Conservation (phyloP, 2,329 filamentous ascomycete species). For the Penicillium psychrosexuale region DNA sequence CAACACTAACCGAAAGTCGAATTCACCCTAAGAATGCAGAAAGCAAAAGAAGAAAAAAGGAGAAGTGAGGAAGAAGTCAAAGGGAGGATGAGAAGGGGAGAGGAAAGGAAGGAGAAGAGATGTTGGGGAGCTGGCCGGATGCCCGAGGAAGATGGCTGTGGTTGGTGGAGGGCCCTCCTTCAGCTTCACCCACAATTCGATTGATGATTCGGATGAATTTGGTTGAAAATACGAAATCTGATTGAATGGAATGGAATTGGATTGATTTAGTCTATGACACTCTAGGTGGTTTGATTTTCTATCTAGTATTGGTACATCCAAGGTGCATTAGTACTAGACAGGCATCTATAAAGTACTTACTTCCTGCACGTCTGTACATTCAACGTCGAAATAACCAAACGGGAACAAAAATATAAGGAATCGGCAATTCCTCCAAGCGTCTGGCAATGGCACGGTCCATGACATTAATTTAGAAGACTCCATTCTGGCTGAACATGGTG, state of each 20-base stretch:
- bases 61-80: conserved; percentile 23
- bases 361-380: not conserved
- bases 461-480: not conserved
- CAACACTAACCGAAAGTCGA: conserved; percentile 11
- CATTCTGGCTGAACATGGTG: not conserved
- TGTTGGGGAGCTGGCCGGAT: conserved; percentile 22
- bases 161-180: conserved; percentile 23
- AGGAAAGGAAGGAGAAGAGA: conserved; percentile 21
- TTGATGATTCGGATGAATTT: conserved; percentile 11
- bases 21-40: conserved; percentile 13
- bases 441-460: conserved; percentile 16
- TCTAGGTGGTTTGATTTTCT: not conserved
- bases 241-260: not conserved
- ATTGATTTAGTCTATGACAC: not conserved
- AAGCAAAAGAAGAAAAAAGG: conserved; percentile 19
- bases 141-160: conserved; percentile 21
- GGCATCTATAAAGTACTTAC: not conserved
- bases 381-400: not conserved
- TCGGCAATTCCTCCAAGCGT: not conserved
- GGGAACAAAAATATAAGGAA: not conserved
- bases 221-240: not conserved
- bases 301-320: not conserved
- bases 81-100: conserved; percentile 25
- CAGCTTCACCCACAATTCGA: conserved; percentile 25
- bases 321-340: not conserved